Conservation (phyloP, 1,139 yeast species). For the Sugiyamaella xylanicola region DNA sequence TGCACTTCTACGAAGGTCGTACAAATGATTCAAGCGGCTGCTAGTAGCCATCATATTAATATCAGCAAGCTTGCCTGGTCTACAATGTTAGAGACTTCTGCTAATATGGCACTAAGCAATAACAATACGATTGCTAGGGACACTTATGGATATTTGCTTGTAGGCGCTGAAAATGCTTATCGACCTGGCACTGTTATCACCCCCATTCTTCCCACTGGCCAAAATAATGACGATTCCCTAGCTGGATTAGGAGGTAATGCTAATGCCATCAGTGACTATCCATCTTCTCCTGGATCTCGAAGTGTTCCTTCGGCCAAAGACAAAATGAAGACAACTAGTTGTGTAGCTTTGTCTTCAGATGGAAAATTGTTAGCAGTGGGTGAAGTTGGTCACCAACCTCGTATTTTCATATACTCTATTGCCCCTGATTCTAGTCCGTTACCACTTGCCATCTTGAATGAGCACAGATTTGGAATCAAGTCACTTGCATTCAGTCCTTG, state of each 20-base stretch:
- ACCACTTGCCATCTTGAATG: constrained; percentile 58
- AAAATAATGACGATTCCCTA: constrained; percentile 9
- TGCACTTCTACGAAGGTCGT: constrained; percentile 33
- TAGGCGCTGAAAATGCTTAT: constrained; percentile 8
- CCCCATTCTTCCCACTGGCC: constrained; percentile 12
- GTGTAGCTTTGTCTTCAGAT: constrained; percentile 59
- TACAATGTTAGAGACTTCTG: constrained; percentile 1
- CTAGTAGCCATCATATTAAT: constrained; percentile 6
- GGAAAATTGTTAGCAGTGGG: constrained; percentile 61
- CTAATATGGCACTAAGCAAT: not conserved
- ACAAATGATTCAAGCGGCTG: constrained; percentile 24
- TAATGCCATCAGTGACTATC: not conserved
- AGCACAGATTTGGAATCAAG: constrained; percentile 65
- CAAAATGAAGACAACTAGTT: constrained; percentile 55
- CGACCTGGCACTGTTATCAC: constrained; percentile 13
- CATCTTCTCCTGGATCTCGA: constrained; percentile 15
- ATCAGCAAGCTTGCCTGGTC: constrained; percentile 4
- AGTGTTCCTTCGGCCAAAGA: constrained; percentile 40
- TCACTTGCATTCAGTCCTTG: constrained; percentile 60
- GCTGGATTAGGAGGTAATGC: not conserved
- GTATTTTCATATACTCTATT: constrained; percentile 60
- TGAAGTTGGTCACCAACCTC: constrained; percentile 66
- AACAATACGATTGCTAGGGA: constrained; percentile 5
- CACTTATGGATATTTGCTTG: constrained; percentile 17
- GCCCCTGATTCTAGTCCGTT: constrained; percentile 49